Evolutionary conservation across 2,329 filamentous ascomycete species (phyloP).

Genomic region (Blastomyces parvus): DNA sequence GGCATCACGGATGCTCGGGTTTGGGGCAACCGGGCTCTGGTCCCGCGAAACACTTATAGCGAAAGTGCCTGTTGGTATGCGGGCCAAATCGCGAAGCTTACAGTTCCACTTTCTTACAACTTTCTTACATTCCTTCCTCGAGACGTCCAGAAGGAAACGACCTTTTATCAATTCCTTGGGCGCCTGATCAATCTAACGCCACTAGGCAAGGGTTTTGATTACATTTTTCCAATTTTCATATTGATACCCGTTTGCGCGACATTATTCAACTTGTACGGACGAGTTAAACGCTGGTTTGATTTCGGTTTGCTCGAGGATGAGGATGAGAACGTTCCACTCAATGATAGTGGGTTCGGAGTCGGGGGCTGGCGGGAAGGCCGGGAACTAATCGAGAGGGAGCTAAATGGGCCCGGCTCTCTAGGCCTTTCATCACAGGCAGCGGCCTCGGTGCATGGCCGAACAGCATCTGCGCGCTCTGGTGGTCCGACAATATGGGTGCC

Average conservation of each 20-base stretch:
- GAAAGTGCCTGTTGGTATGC: conserved; percentile 96
- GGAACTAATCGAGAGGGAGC: conserved; percentile 78
- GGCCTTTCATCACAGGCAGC: conserved; percentile 28
- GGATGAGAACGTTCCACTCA: conserved; percentile 45
- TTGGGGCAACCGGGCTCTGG: conserved; percentile 91
- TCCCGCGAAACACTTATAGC: conserved; percentile 80
- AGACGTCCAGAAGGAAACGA: conserved; percentile 63
- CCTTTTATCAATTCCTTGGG: conserved; percentile 82
- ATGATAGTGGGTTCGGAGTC: conserved; percentile 57
- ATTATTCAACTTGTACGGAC: conserved; percentile 80
- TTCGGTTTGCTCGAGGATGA: conserved; percentile 71
- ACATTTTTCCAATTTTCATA: conserved; percentile 80
- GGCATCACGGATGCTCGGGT: conserved; percentile 89
- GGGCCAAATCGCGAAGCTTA: conserved; percentile 82
- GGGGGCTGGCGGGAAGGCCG: conserved; percentile 87
- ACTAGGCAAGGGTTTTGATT: conserved; percentile 73
- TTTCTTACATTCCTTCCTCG: conserved; percentile 81
- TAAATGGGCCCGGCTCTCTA: conserved; percentile 51
- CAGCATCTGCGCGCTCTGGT: conserved; percentile 20
- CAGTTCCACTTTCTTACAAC: conserved; percentile 89
- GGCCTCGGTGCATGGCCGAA: background rate
- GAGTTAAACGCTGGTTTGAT: conserved; percentile 64
- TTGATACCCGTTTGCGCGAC: conserved; percentile 77
- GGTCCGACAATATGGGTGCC: conserved; percentile 29
- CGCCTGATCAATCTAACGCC: conserved; percentile 72